Conservation (phyloP, 306 rosid genomes). For the Vigna radiata region DNA sequence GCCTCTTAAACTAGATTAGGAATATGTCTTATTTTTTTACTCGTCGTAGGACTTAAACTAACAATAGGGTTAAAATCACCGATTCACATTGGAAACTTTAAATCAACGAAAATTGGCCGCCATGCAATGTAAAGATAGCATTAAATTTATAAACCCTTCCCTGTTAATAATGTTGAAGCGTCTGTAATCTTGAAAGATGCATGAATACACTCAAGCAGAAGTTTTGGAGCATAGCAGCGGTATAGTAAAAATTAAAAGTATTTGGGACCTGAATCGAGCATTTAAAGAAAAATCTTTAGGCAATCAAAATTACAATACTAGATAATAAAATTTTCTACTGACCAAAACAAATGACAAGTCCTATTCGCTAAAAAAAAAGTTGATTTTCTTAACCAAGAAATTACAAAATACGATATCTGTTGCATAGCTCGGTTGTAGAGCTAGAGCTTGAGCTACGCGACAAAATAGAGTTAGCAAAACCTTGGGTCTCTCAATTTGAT, state of each 20-base stretch:
- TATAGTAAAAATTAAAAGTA: not conserved
- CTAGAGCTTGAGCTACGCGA: constrained; percentile 25
- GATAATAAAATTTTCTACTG: not conserved
- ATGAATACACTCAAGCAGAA: not conserved
- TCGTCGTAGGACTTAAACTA: too few species aligned
- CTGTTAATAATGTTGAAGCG: not conserved
- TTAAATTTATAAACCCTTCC: constrained; percentile 3
- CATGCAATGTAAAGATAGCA: not conserved
- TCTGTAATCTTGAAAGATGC: not conserved
- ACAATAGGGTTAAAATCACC: too few species aligned
- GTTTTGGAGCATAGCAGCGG: not conserved
- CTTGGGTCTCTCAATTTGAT: not conserved
- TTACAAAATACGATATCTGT: constrained; percentile 14
- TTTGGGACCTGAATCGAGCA: constrained; percentile 7
- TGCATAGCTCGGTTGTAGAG: constrained; percentile 28
- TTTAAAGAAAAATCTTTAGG: not conserved
- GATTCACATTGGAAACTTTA: too few species aligned
- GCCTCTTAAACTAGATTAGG: too few species aligned
- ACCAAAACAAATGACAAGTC: not conserved
- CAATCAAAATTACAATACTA: constrained; percentile 15
- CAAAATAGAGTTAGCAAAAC: constrained; percentile 35
- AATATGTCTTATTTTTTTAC: too few species aligned
- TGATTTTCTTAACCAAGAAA: constrained; percentile 36
- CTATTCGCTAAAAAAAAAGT: not conserved
- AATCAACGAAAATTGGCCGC: not conserved